phyloP scores from a whole-genome alignment of 345 rosid species.

The Ceriops decandra region DNA sequence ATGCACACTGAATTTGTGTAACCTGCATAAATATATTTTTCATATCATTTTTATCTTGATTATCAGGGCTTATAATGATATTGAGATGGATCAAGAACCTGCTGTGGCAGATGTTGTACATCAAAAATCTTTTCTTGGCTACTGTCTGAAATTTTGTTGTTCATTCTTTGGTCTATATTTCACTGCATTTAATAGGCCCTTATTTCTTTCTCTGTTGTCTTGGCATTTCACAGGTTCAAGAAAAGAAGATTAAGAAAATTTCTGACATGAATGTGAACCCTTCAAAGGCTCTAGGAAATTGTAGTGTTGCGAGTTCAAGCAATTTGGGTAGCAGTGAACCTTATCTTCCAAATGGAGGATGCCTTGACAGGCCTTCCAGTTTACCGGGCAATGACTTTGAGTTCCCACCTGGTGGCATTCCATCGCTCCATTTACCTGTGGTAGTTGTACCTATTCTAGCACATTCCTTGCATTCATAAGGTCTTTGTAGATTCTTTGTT shows the following conservation, averaged over 20 bases:
- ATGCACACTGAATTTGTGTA: too few species aligned
- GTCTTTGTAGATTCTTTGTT: neutral
- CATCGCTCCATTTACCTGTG: conserved; percentile 79
- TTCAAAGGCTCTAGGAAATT: conserved; percentile 42
- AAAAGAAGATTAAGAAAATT: conserved; percentile 88
- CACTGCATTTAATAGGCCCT: neutral
- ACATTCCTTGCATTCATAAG: conserved; percentile 5
- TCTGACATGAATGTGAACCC: conserved; percentile 72
- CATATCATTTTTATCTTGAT: too few species aligned
- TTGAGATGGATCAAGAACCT: too few species aligned
- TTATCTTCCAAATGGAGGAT: conserved; percentile 54
- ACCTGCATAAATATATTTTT: too few species aligned
- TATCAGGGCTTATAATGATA: too few species aligned
- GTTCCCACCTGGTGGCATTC: conserved; percentile 58
- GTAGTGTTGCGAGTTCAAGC: conserved; percentile 43
- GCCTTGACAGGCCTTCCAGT: conserved; percentile 29
- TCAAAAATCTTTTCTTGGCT: too few species aligned
- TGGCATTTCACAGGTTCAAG: conserved; percentile 63
- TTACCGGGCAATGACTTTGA: conserved; percentile 44
- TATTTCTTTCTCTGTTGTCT: conserved; percentile 7
- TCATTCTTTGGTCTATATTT: neutral
- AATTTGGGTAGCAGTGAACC: conserved; percentile 33
- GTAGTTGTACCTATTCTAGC: conserved; percentile 56
- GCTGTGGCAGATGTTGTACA: too few species aligned
- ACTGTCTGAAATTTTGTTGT: too few species aligned